phyloP scores from a whole-genome alignment of 208 protist genomes.

The Leishmania major region DNA sequence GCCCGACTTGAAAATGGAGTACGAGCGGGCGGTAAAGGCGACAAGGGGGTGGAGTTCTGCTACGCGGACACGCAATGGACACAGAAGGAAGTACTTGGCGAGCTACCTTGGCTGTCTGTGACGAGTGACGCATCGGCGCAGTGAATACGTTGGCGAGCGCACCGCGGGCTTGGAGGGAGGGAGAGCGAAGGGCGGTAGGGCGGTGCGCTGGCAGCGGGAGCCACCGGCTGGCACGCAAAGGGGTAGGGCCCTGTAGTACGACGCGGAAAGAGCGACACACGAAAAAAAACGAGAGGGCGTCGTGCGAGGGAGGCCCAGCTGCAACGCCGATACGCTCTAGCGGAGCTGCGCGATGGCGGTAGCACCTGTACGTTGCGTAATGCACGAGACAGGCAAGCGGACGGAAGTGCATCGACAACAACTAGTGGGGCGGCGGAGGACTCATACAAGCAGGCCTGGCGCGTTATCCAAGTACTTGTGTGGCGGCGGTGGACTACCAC shows the following conservation, averaged over 20 bases:
- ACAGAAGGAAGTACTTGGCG: not conserved
- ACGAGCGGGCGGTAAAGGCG: not conserved
- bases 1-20: not conserved
- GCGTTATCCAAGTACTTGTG: not conserved
- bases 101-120: not conserved
- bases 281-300: not conserved
- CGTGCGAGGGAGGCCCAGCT: not conserved
- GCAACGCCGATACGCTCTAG: not conserved
- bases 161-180: not conserved
- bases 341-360: not conserved
- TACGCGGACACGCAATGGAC: not conserved
- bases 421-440: too few species aligned
- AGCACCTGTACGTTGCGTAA: not conserved
- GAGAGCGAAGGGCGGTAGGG: too few species aligned
- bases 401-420: not conserved
- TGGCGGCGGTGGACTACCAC: not conserved
- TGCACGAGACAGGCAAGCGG: not conserved
- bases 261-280: not conserved
- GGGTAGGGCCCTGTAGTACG: not conserved
- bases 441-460: not conserved
- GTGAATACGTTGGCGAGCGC: not conserved
- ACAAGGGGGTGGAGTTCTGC: too few species aligned
- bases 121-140: not conserved
- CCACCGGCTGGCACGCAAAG: not conserved
- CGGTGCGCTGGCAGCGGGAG: not conserved